A percentile compares a stretch with the other conserved stretches of the same genome.
phyloP scores from a whole-genome alignment of 1,284 basidiomycete species.

The Moesziomyces parantarcticus region DNA sequence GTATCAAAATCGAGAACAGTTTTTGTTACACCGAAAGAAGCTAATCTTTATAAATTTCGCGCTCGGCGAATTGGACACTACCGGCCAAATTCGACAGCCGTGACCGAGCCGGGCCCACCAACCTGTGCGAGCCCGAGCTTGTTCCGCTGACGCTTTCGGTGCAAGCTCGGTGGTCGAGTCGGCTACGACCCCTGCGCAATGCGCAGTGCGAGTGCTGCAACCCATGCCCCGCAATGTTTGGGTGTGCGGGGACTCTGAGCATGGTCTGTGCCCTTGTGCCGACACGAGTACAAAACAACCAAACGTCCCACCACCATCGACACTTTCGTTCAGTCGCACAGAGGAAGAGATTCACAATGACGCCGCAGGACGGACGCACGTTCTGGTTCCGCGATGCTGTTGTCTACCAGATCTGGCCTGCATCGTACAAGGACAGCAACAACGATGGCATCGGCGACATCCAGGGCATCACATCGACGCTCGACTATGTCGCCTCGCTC shows the following conservation, averaged over 20 bases:
- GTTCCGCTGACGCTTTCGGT: constrained; percentile 4
- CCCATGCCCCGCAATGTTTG: background rate
- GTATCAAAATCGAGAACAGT: background rate
- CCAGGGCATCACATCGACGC: constrained; percentile 75
- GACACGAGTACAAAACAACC: too few species aligned
- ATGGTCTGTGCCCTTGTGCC: background rate
- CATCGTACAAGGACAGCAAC: constrained; percentile 79
- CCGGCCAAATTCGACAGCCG: background rate
- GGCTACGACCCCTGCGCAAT: background rate
- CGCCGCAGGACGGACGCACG: constrained; percentile 11
- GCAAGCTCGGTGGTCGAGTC: constrained; percentile 11
- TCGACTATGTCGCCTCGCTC: constrained; percentile 78
- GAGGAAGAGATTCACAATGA: background rate
- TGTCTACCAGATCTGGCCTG: constrained; percentile 74
- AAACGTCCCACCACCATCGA: background rate
- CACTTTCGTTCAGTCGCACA: too few species aligned
- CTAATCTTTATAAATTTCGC: background rate
- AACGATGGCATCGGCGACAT: constrained; percentile 82
- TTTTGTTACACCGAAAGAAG: too few species aligned
- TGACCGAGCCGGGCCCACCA: background rate
- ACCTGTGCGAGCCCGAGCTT: too few species aligned
- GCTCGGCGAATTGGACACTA: background rate
- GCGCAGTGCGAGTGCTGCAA: too few species aligned
- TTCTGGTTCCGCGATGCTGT: constrained; percentile 42
- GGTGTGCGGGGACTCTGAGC: too few species aligned